Conservation (phyloP, 2,329 filamentous ascomycete species). For the Neonectria ditissima region DNA sequence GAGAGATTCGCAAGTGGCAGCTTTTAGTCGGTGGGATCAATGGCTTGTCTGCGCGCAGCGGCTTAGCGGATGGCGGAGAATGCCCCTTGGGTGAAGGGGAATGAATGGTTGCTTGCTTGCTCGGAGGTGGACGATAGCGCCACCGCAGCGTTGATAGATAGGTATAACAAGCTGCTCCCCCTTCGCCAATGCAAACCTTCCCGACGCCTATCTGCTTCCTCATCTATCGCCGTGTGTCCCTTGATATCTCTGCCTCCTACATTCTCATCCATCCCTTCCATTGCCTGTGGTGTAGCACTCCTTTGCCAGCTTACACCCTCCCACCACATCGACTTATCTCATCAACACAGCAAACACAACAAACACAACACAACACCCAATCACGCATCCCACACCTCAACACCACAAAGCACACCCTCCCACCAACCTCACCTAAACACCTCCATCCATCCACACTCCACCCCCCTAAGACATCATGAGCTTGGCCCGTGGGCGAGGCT, state of each 20-base stretch:
- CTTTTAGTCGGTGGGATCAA: not conserved
- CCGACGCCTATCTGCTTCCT: not conserved
- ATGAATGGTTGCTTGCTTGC: slow-evolving; percentile 1
- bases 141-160: not conserved
- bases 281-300: not conserved
- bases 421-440: not conserved
- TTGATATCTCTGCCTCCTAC: not conserved
- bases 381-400: not conserved
- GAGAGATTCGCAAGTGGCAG: not conserved
- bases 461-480: slow-evolving; percentile 38
- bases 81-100: not conserved
- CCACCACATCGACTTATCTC: not conserved
- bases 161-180: slow-evolving; percentile 5
- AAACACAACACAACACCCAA: not conserved
- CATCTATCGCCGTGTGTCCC: slow-evolving; percentile 4
- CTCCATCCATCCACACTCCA: slow-evolving; percentile 26
- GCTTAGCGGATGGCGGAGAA: slow-evolving; percentile 12
- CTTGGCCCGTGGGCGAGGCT: slow-evolving; percentile 43
- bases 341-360: not conserved
- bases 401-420: not conserved
- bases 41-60: slow-evolving; percentile 3
- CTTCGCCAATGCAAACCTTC: not conserved
- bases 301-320: not conserved
- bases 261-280: not conserved
- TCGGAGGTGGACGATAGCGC: slow-evolving; percentile 7